phyloP scores from a whole-genome alignment of 1,284 basidiomycete species.

The Testicularia cyperi region DNA sequence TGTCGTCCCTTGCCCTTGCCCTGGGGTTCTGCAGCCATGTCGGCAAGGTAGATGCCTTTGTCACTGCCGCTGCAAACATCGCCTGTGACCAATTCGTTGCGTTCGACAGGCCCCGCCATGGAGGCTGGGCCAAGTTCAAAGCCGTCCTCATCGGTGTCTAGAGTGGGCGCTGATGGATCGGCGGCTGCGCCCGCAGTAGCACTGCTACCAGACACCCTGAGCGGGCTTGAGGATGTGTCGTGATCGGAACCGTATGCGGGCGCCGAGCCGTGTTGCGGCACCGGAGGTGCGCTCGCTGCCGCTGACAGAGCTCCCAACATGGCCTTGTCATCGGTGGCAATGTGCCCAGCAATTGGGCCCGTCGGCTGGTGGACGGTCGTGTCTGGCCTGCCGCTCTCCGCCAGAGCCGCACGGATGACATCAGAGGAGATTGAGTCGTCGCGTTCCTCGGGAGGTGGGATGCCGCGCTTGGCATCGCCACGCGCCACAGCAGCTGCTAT shows the following conservation, averaged over 20 bases:
- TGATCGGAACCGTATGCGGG: constrained; percentile 16
- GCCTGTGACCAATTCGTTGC: no score
- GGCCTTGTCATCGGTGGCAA: constrained; percentile 51
- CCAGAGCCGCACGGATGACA: constrained; percentile 16
- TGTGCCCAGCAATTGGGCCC: constrained; percentile 23
- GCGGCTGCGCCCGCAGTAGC: background rate
- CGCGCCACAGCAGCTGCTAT: constrained; percentile 18
- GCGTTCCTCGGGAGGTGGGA: constrained; percentile 22
- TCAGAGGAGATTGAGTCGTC: constrained; percentile 13
- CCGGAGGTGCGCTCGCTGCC: constrained; percentile 32
- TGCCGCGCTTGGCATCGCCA: constrained; percentile 33
- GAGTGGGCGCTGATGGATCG: constrained; percentile 31
- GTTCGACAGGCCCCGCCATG: no score
- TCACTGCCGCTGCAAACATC: no score
- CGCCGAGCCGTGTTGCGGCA: constrained; percentile 12
- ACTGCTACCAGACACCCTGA: constrained; percentile 1
- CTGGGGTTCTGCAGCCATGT: no score
- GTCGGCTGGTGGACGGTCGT: background rate
- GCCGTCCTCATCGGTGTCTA: constrained; percentile 38
- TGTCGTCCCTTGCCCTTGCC: constrained; percentile 27
- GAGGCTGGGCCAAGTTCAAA: no score
- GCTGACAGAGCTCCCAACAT: constrained; percentile 34
- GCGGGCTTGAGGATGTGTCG: background rate
- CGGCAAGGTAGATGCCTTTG: no score
- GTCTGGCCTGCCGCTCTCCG: background rate